Evolutionary conservation across 208 protist genomes (phyloP), one percentile per base, ranked within the genome.

Genomic region (Acanthamoeba healyi): DNA sequence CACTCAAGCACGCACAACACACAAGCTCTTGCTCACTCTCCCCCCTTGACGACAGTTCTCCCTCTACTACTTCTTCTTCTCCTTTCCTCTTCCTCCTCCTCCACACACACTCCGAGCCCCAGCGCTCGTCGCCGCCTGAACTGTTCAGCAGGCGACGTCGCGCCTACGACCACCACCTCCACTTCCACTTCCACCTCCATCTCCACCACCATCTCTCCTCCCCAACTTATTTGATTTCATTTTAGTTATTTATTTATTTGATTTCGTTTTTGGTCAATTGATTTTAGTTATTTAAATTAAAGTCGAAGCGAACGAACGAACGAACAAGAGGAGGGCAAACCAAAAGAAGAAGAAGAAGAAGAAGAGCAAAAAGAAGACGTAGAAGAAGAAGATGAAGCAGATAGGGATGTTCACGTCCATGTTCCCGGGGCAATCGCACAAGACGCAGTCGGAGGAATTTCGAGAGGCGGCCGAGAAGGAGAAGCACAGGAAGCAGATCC

Each of bases 361-460:
- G 44, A 49, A 12, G 44, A 49, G 12, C 7, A 49, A 49, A 12
- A 49, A 49, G 12, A 4, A 49, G 7, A 49, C 44, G 12, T 4
- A 12, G 12, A 49, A 12, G 12, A 12, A 12, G 12, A 65, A 22
- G 56, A 82, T 82, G 72, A 82, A 82, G n/a, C 72, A 77, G 36
- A 77, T 82, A 7, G 72, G 72, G 24, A 14, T 42, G 24, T 51
- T 82, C 72, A 82, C 72, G 17, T 82, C 72, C 9, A 44, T 82
- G 24, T 34, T 82, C 17, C 38, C 72, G 1, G 32, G 38, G 12
- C n/a, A n/a, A n/a, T n/a, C n/a, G n/a, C n/a, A n/a, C n/a, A 82
- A 82, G 72, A 82, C 72, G 9, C 72, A 82, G 3, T 82, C 72
- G 2, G 72, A 82, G 26, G 72, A 82, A 32, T 82, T 82, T 29